Percentiles rank a stretch among this genome's conserved stretches.
Conservation (phyloP, 352 stramenopile genomes). For the Thraustotheca clavata region DNA sequence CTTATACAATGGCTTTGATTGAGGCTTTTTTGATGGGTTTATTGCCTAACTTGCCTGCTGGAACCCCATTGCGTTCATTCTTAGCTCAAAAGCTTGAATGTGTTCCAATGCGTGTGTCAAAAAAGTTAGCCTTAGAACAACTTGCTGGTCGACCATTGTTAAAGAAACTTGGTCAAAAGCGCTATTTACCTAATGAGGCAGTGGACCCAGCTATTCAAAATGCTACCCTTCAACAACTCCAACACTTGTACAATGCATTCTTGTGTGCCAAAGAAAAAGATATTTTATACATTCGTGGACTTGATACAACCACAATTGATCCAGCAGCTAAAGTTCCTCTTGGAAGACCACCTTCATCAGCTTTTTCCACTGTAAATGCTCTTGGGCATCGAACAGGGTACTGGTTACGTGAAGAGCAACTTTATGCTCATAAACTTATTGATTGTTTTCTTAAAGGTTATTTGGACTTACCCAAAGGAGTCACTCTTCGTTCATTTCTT, state of each 20-base stretch:
- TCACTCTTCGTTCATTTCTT: constrained; percentile 58
- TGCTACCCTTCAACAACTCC: background rate
- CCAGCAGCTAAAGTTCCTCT: background rate
- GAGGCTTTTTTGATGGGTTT: background rate
- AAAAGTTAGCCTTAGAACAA: constrained; percentile 37
- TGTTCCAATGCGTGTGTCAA: constrained; percentile 71
- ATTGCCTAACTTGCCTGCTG: constrained; percentile 48
- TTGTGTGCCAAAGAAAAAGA: constrained; percentile 5
- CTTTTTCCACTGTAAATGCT: background rate
- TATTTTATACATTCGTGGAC: background rate
- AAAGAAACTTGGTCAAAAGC: background rate
- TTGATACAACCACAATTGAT: constrained; percentile 1
- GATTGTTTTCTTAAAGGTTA: constrained; percentile 59
- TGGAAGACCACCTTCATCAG: background rate
- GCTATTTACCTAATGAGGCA: background rate
- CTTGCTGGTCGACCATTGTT: background rate
- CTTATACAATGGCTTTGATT: background rate
- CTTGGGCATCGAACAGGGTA: constrained; percentile 34
- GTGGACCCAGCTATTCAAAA: background rate
- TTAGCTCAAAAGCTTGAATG: constrained; percentile 62
- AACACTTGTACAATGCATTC: background rate
- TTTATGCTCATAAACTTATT: constrained; percentile 54
- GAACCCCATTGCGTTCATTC: constrained; percentile 62
- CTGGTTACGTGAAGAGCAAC: constrained; percentile 59
- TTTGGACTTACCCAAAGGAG: constrained; percentile 49